A percentile compares a stretch with the other conserved stretches of the same genome.
These are phyloP conservation scores for Lagenidium sp. DNA, from an alignment of 352 stramenopile species.

Conservation along the genomic window DNA sequence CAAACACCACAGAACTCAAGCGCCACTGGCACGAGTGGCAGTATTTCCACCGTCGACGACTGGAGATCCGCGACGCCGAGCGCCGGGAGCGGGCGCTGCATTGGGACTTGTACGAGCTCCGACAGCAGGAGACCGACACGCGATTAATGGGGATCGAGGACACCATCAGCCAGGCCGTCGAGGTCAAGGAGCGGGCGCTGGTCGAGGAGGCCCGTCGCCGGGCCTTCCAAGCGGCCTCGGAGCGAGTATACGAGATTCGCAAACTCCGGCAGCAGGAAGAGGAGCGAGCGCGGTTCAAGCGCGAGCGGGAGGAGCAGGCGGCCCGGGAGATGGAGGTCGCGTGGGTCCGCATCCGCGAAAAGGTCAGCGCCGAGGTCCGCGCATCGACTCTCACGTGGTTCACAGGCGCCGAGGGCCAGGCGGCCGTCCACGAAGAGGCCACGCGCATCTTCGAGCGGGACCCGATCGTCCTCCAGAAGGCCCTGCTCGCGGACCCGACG, in stretches of 20 bases:
- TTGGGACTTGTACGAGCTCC: constrained; percentile 17
- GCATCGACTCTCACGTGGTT: constrained; percentile 35
- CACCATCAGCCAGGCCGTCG: constrained; percentile 18
- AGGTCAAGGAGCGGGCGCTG: constrained; percentile 12
- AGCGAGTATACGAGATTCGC: constrained; percentile 26
- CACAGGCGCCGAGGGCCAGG: constrained; percentile 14
- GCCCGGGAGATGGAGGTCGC: constrained; percentile 21
- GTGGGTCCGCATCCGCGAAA: constrained; percentile 34
- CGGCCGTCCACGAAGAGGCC: constrained; percentile 24
- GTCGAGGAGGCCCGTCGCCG: constrained; percentile 22
- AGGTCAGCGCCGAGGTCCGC: constrained; percentile 37
- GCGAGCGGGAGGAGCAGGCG: constrained; percentile 10
- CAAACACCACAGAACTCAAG: constrained; percentile 3
- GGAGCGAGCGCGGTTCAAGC: constrained; percentile 32
- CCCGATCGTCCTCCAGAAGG: constrained; percentile 28
- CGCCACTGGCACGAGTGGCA: constrained; percentile 23
- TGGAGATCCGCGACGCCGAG: constrained; percentile 30
- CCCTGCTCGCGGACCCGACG: constrained; percentile 26
- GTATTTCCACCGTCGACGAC: constrained; percentile 26
- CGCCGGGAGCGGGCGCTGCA: constrained; percentile 31
- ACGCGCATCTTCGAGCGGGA: constrained; percentile 47
- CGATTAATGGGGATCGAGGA: constrained; percentile 41
- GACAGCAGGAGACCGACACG: constrained; percentile 18
- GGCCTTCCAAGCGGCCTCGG: constrained; percentile 34
- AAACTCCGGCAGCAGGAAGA: constrained; percentile 48